phyloP scores from a whole-genome alignment of 1,284 basidiomycete genomes.

The Microbotryum saponariae region DNA sequence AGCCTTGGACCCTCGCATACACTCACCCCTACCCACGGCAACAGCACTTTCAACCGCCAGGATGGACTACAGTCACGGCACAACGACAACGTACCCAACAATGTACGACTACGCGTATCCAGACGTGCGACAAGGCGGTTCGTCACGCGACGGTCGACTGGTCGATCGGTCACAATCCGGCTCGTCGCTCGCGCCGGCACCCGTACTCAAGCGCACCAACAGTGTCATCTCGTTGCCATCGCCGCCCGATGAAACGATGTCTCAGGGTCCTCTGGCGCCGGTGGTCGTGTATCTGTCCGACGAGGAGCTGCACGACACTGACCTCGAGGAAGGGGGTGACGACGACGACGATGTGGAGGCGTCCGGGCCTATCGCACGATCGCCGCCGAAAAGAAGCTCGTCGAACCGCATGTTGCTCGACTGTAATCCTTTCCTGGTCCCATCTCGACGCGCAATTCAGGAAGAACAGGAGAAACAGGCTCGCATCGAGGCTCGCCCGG shows the following conservation, averaged over 20 bases:
- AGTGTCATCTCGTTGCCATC: slow-evolving; percentile 2
- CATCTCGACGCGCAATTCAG: neutral
- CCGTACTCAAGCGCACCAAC: neutral
- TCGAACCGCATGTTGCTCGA: neutral
- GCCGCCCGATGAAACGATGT: neutral
- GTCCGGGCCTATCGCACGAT: neutral
- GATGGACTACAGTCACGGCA: no score
- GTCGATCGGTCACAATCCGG: no score
- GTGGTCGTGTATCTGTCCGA: neutral
- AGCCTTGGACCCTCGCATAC: no score
- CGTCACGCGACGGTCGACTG: no score
- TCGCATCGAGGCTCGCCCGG: neutral
- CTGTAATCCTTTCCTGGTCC: neutral
- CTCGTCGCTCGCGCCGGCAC: no score
- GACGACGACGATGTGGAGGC: slow-evolving; percentile 1
- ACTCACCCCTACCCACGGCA: no score
- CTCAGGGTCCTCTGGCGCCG: neutral
- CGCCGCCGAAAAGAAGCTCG: neutral
- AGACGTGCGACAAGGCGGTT: no score
- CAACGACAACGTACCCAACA: no score
- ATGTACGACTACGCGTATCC: no score
- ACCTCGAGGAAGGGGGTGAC: neutral
- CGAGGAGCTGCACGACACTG: neutral
- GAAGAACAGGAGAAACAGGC: neutral
- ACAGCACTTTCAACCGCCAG: no score